phyloP scores from a whole-genome alignment of 2,329 filamentous ascomycete species.

The Ceratocystis albifundus region DNA sequence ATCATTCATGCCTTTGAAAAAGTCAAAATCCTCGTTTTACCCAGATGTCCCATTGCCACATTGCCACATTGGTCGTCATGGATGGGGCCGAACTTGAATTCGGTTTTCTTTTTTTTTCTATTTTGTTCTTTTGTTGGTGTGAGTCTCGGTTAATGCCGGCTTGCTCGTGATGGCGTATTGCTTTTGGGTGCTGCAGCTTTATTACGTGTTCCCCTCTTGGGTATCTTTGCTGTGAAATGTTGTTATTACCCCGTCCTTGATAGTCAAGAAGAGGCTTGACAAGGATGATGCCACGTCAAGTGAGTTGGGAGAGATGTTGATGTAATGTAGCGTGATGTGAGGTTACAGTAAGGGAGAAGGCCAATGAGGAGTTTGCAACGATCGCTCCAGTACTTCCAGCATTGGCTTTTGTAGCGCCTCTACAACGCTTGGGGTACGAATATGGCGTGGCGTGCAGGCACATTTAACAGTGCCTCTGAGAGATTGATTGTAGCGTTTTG shows the following conservation, averaged over 20 bases:
- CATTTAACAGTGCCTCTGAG: no score
- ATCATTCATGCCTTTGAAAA: constrained; percentile 18
- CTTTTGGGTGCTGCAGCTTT: not conserved
- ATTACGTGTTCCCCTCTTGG: not conserved
- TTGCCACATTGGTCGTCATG: not conserved
- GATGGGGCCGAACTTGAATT: not conserved
- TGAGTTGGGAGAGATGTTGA: not conserved
- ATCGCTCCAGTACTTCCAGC: no score
- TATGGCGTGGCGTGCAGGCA: no score
- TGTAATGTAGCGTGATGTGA: not conserved
- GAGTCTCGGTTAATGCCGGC: not conserved
- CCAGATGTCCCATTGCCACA: no score
- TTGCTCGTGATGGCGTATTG: not conserved
- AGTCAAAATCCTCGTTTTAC: constrained; percentile 11
- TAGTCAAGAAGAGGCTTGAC: not conserved
- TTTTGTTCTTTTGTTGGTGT: not conserved
- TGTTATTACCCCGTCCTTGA: constrained; percentile 15
- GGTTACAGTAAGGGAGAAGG: not conserved
- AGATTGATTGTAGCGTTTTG: not conserved
- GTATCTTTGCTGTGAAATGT: constrained; percentile 14
- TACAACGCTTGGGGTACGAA: no score
- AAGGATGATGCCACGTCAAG: not conserved
- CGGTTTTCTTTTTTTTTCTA: constrained; percentile 1
- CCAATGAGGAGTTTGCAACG: not conserved
- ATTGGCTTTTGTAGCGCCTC: no score